Evolutionary conservation across 2,329 filamentous ascomycete species (phyloP), one percentile per base, ranked within the genome.

Genomic region (Drechslerella stenobrocha): DNA sequence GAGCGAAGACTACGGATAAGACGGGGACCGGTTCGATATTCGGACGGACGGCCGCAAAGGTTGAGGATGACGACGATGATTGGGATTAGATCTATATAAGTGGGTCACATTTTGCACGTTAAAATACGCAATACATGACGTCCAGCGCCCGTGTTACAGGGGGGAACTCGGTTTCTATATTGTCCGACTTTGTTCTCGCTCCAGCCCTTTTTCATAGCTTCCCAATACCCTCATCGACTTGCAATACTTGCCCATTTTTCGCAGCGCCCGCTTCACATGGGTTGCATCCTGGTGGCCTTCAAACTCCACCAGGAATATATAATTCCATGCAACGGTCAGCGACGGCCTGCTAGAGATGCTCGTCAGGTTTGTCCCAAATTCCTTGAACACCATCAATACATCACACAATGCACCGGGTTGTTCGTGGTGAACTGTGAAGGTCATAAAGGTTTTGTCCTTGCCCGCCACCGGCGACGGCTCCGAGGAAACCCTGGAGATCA

Each of bases 261-360:
- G 78, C 74, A 91, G 76, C 23, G 84, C 87, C 20, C 77, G 77
- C 63, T 82, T 80, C 13, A 90, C 85, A 67, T 80, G 79, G 52
- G 81, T 79, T 1, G 80, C 79, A 72, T 84, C 83, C 48, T 77
- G 76, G 75, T 84, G 81, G 1, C 87, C 87, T 75, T 87, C 83
- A 73, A 95, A 90, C 79, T 97, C 92, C 26, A 96, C 86, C 75
- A 97, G 91, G 78, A 97, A 96, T 34, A 96, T 83, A 77, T 97
- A 97, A 75, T 95, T 86, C 83, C 95, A 97, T 18, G 87, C 84
- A 71, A 80, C 78, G 35, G 82, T 79, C 58, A 88, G 50, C 73
- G 88, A 90, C 3, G 92, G 92, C 70, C 92, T 79, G 71, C 88
- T 90, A 75, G 90, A 91, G 76, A 97, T 95, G 75, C 87, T 92